A percentile compares a stretch with the other conserved stretches of the same genome.
These are phyloP conservation scores for Solanum virginianum DNA, from an alignment of 257 asterid genomes.

Conservation along the genomic window DNA sequence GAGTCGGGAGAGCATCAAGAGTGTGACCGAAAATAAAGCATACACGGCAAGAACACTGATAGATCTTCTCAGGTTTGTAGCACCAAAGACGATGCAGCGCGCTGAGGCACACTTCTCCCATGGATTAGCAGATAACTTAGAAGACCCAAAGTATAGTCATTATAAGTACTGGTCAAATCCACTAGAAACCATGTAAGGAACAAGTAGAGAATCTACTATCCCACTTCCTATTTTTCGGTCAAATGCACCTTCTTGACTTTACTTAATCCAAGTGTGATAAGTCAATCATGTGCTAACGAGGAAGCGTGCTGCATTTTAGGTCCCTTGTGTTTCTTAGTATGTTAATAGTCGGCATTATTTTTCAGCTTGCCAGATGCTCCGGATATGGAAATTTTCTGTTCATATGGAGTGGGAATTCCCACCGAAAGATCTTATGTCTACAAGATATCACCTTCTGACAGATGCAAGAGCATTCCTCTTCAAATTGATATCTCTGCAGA, in stretches of 20 bases:
- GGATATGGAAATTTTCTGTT: conserved; percentile 72
- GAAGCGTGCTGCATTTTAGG: not conserved
- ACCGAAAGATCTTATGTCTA: conserved; percentile 79
- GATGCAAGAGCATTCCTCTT: conserved; percentile 69
- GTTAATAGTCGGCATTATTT: not conserved
- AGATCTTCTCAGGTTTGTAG: conserved; percentile 60
- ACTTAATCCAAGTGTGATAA: not conserved
- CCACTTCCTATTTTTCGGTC: not conserved
- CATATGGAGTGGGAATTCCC: conserved; percentile 77
- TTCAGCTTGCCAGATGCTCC: conserved; percentile 84
- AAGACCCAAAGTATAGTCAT: conserved; percentile 64
- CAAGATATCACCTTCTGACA: conserved; percentile 41
- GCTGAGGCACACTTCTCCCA: conserved; percentile 87
- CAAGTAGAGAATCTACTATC: not conserved
- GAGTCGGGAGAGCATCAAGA: conserved; percentile 38
- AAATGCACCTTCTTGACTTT: not conserved
- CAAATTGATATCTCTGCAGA: conserved; percentile 69
- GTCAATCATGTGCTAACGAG: not conserved
- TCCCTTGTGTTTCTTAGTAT: not conserved
- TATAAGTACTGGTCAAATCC: conserved; percentile 96
- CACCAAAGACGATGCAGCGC: conserved; percentile 80
- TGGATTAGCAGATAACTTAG: conserved; percentile 69
- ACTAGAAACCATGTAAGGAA: conserved; percentile 67
- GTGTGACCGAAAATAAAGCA: conserved; percentile 37
- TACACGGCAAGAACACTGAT: conserved; percentile 45